Conservation (phyloP, 345 rosid genomes). For the Leavenworthia alabamica region DNA sequence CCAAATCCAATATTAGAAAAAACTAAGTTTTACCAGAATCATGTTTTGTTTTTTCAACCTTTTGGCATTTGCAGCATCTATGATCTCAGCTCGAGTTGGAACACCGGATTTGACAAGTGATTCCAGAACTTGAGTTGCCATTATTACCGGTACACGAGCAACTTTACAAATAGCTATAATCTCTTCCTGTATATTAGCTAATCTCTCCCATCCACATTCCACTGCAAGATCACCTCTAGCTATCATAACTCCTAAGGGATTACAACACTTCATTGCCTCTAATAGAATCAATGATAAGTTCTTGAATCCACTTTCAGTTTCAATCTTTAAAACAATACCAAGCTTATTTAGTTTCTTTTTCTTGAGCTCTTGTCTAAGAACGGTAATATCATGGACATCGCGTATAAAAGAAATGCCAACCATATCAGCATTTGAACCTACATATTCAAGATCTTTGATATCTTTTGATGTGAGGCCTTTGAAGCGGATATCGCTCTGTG, state of each 20-base stretch:
- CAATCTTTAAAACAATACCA: constrained; percentile 59
- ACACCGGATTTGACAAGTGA: constrained; percentile 62
- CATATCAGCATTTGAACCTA: constrained; percentile 63
- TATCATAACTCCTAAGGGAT: constrained; percentile 68
- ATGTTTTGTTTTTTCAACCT: constrained; percentile 32
- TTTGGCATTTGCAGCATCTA: constrained; percentile 53
- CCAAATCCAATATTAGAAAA: not conserved
- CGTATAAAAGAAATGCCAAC: constrained; percentile 62
- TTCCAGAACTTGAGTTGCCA: constrained; percentile 73
- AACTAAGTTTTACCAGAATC: not conserved
- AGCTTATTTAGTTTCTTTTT: constrained; percentile 41
- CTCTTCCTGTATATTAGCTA: constrained; percentile 63
- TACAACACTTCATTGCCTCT: constrained; percentile 56
- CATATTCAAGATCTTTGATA: constrained; percentile 54
- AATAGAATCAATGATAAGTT: constrained; percentile 45
- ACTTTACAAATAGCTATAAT: constrained; percentile 44
- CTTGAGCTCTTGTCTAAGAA: constrained; percentile 50
- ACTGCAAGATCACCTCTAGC: constrained; percentile 80
- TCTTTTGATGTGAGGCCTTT: constrained; percentile 70
- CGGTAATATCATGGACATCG: constrained; percentile 43
- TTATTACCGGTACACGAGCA: constrained; percentile 51
- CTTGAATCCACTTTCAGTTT: constrained; percentile 52
- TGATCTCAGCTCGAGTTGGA: constrained; percentile 70
- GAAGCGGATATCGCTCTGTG: constrained; percentile 48
- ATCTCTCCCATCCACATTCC: constrained; percentile 73